phyloP scores from a whole-genome alignment of 441 rosid species.

The Flueggea neowawraea region DNA sequence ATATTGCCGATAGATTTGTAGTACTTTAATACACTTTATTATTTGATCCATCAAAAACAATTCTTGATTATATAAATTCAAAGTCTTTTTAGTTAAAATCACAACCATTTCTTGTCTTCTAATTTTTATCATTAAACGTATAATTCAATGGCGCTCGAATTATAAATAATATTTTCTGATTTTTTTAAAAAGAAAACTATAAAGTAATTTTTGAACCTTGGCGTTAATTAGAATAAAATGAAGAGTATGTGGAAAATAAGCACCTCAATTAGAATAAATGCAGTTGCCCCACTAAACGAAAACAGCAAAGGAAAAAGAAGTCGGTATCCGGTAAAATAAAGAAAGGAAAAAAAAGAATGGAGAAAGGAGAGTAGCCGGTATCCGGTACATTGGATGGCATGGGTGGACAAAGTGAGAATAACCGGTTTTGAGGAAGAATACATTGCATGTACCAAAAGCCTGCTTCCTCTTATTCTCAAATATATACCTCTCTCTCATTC shows the following conservation, averaged over 20 bases:
- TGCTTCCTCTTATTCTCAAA: background rate
- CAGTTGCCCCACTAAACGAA: no score
- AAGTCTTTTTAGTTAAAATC: no score
- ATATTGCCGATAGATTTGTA: no score
- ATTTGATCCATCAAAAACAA: no score
- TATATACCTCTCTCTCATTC: background rate
- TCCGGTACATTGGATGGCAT: conserved; percentile 13
- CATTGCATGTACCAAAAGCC: conserved; percentile 41
- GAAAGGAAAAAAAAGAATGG: background rate
- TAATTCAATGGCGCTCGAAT: no score
- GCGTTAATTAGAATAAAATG: background rate
- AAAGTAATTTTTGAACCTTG: no score
- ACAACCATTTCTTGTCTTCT: no score
- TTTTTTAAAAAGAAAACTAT: no score
- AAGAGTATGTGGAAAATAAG: background rate
- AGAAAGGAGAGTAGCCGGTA: background rate
- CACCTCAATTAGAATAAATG: background rate
- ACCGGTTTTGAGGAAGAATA: conserved; percentile 32
- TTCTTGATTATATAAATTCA: no score
- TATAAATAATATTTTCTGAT: no score
- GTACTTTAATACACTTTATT: no score
- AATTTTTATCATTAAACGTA: no score
- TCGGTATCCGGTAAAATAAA: background rate
- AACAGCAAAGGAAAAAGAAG: background rate
- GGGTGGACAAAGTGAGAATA: conserved; percentile 9